Conservation (phyloP, 2,329 filamentous ascomycete genomes). For the Trichoderma harzianum region DNA sequence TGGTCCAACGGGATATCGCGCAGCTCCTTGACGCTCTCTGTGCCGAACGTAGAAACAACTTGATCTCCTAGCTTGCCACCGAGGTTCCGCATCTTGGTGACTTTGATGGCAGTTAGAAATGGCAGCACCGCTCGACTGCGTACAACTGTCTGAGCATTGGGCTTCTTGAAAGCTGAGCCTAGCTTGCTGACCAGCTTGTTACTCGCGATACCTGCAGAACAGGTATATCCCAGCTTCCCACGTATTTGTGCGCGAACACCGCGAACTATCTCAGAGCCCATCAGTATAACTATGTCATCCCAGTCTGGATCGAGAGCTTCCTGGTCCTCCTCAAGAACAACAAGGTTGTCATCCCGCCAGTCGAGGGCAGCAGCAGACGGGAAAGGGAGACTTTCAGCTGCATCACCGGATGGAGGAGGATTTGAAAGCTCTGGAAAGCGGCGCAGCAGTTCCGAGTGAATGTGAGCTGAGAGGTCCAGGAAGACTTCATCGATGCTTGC, state of each 20-base stretch:
- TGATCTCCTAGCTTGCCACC: constrained; percentile 93
- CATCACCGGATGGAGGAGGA: constrained; percentile 70
- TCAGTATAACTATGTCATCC: constrained; percentile 86
- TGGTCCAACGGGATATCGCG: constrained; percentile 69
- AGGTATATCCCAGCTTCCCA: constrained; percentile 77
- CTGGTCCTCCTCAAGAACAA: constrained; percentile 71
- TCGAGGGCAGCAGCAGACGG: constrained; percentile 69
- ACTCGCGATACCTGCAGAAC: constrained; percentile 80
- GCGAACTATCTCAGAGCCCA: constrained; percentile 86
- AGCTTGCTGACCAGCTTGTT: constrained; percentile 97
- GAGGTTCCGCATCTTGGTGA: constrained; percentile 92
- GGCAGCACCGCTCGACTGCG: constrained; percentile 75
- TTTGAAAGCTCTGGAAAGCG: constrained; percentile 68
- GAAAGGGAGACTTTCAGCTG: constrained; percentile 65
- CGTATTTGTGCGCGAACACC: constrained; percentile 67
- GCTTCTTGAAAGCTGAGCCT: constrained; percentile 87
- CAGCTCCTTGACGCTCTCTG: constrained; percentile 74
- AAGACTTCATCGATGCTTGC: constrained; percentile 96
- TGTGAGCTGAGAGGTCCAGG: constrained; percentile 80
- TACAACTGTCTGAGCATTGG: constrained; percentile 91
- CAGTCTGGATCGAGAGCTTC: constrained; percentile 86
- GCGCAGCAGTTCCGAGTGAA: constrained; percentile 71
- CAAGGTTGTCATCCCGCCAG: constrained; percentile 78
- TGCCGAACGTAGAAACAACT: constrained; percentile 74
- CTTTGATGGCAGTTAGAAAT: constrained; percentile 82